Evolutionary conservation across 1,284 basidiomycete species (phyloP).

Genomic region (Stygiomarasmius scandens): DNA sequence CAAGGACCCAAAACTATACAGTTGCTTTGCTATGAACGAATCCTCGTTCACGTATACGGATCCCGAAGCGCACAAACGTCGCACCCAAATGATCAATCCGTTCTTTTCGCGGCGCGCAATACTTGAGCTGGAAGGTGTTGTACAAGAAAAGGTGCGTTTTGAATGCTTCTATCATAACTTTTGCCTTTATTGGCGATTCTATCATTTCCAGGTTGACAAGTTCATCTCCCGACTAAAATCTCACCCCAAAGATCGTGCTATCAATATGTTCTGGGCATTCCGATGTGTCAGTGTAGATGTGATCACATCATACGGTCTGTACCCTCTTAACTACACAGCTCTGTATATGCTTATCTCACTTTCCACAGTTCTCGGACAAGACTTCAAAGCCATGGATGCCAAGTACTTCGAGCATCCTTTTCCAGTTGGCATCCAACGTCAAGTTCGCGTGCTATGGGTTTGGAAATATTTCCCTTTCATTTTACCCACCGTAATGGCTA

Average conservation of each 20-base stretch:
- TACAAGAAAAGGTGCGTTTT: constrained; percentile 23
- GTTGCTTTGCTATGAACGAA: constrained; percentile 18
- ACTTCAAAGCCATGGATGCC: constrained; percentile 11
- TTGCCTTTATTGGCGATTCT: not conserved
- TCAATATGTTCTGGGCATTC: constrained; percentile 16
- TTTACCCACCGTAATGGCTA: not conserved
- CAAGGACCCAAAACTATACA: constrained; percentile 25
- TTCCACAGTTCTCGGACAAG: constrained; percentile 13
- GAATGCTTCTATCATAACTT: not conserved
- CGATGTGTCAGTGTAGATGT: constrained; percentile 18
- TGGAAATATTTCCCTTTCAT: constrained; percentile 8
- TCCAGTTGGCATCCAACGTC: not conserved
- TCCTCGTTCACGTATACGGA: constrained; percentile 20
- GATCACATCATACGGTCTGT: constrained; percentile 16
- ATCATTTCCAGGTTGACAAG: constrained; percentile 29
- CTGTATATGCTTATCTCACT: too few species aligned
- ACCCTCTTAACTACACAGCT: too few species aligned
- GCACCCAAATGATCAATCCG: constrained; percentile 23
- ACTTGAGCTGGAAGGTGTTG: constrained; percentile 24
- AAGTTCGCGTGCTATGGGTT: not conserved
- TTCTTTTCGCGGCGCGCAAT: constrained; percentile 30
- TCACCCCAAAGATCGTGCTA: not conserved
- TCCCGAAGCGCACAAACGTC: constrained; percentile 21
- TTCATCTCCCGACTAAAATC: constrained; percentile 22
- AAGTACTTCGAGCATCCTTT: constrained; percentile 6